Evolutionary conservation across 352 stramenopile genomes (phyloP), one percentile per base, ranked within the genome.

Genomic region (Phytophthora rubi): DNA sequence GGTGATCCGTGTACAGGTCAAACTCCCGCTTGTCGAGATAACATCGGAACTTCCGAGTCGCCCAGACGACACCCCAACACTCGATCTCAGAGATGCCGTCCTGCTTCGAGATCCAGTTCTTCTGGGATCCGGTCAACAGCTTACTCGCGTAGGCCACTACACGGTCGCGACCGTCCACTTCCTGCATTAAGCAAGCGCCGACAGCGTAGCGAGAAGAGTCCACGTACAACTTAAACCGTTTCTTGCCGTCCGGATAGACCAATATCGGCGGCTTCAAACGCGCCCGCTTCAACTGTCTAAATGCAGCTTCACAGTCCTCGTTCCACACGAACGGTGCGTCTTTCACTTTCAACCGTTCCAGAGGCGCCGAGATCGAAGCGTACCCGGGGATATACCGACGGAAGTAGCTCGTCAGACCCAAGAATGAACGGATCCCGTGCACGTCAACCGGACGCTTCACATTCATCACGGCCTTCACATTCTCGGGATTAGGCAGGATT

Each of bases 311-410:
- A 45, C 37, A 66, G 21, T 66, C 59, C 5, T 33, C 59, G 12
- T n/a, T 47, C 48, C 33, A 59, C 0, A 9, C 12, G 23, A 59
- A 66, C 1, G 32, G 33, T 4, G 21, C 49, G 8, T 58, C 49
- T 8, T 66, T 66, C 1, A 59, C 23, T 6, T 54, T 66, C 23
- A 66, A 35, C 3, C 59, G 35, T 48, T 66, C 59, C 26, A 66
- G 2, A 0, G 55, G 55, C 2, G 23, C 23, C 23, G 23, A 26
- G 1, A 26, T 26, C 23, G 23, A 26, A 26, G 23, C 23, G 23
- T 26, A 26, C 23, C 23, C 23, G 23, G 23, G 23, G 23, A 26
- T 26, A 26, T 26, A 26, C 23, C 23, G 23, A 26, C 23, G 23
- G 23, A 26, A 26, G 23, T 3, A 26, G 23, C 23, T 26, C 23